These are phyloP conservation scores for Pichia sp. DNA, from an alignment of 1,139 yeast genomes.

Conservation along the genomic window DNA sequence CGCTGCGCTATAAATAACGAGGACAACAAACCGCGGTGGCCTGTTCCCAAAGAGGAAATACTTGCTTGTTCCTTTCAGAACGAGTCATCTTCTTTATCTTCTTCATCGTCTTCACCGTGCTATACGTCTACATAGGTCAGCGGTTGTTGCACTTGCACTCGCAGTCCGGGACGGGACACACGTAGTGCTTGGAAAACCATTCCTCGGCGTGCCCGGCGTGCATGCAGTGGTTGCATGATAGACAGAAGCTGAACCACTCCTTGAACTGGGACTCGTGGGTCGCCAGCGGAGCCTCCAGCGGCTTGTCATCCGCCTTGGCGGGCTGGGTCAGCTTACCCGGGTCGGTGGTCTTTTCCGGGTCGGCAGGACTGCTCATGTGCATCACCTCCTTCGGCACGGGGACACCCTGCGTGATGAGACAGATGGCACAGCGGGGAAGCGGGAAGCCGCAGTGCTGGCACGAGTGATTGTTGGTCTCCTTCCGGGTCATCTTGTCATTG, in stretches of 20 bases:
- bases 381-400: conserved; percentile 46
- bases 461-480: conserved; percentile 26
- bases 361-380: conserved; percentile 12
- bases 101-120: no score
- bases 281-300: conserved; percentile 1
- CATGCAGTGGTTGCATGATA: conserved; percentile 88
- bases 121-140: conserved; percentile 13
- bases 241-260: conserved; percentile 86
- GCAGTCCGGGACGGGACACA: conserved; percentile 95
- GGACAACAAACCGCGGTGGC: not conserved
- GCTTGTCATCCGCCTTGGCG: conserved; percentile 9
- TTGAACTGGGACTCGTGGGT: conserved; percentile 36
- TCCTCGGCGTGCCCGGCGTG: conserved; percentile 95
- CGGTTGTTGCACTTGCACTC: conserved; percentile 69
- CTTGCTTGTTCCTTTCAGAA: not conserved
- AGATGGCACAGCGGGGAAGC: conserved; percentile 88
- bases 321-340: not conserved
- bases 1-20: not conserved
- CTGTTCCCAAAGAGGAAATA: not conserved
- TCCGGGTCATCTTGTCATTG: conserved; percentile 4
- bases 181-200: conserved; percentile 83
- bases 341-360: not conserved
- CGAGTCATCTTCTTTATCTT: not conserved
- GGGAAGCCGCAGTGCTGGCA: conserved; percentile 89
- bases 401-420: conserved; percentile 76